Evolutionary conservation across 2,329 filamentous ascomycete species (phyloP).

Genomic region (Cladosporium sp.): DNA sequence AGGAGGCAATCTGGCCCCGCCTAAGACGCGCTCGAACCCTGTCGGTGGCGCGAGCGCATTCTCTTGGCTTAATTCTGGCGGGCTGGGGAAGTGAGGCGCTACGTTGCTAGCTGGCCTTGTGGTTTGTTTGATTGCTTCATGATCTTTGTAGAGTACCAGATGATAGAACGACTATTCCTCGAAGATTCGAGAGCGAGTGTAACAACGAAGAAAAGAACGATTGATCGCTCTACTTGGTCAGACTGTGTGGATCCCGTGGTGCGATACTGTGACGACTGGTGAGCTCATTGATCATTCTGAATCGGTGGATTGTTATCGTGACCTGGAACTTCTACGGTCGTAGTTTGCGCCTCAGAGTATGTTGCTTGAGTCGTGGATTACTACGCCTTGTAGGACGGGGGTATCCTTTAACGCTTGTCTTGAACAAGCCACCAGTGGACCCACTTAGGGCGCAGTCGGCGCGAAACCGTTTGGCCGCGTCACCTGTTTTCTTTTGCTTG

Average conservation of each 20-base stretch:
- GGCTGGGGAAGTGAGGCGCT: constrained; percentile 22
- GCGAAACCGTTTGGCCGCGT: constrained; percentile 11
- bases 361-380: not conserved
- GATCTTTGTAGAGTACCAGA: constrained; percentile 3
- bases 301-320: not conserved
- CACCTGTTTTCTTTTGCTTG: not conserved
- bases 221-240: not conserved
- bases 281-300: not conserved
- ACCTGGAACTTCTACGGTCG: not conserved
- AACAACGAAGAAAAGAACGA: not conserved
- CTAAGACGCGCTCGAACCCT: constrained; percentile 65
- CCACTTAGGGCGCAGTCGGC: constrained; percentile 11
- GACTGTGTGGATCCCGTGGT: not conserved
- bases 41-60: constrained; percentile 92
- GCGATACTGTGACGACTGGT: not conserved
- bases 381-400: not conserved
- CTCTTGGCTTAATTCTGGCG: constrained; percentile 73
- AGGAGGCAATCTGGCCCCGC: constrained; percentile 6
- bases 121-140: not conserved
- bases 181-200: not conserved
- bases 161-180: not conserved
- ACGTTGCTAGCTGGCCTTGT: not conserved
- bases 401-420: not conserved
- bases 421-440: constrained; percentile 4
- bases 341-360: not conserved